Conservation (phyloP, 331 rosid genomes). For the Saraca asoca region DNA sequence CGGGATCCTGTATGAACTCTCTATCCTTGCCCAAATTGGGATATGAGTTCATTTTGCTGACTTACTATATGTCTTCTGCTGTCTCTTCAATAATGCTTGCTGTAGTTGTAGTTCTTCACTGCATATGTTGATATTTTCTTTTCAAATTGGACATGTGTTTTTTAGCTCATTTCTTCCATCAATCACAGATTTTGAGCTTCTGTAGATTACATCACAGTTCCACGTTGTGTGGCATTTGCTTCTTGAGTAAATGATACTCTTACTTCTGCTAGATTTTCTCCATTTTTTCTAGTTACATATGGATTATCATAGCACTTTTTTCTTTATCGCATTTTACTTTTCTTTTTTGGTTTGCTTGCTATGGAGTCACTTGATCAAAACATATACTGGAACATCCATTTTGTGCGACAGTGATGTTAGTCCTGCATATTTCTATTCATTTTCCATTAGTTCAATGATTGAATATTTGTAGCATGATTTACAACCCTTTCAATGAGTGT, state of each 20-base stretch:
- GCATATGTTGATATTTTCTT: too few species aligned
- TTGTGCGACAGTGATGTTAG: conserved; percentile 10
- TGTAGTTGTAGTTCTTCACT: not conserved
- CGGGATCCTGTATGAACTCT: conserved; percentile 69
- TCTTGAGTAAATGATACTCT: conserved; percentile 2
- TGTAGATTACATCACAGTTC: conserved; percentile 18
- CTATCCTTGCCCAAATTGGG: conserved; percentile 36
- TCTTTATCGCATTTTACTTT: conserved; percentile 14
- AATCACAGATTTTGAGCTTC: conserved; percentile 1
- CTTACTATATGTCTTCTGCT: conserved; percentile 11
- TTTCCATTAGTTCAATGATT: not conserved
- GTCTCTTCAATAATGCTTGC: conserved; percentile 3
- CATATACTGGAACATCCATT: conserved; percentile 19
- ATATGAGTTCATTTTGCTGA: conserved; percentile 16
- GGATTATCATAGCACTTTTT: conserved; percentile 8
- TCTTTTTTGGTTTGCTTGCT: conserved; percentile 24
- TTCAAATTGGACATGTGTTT: not conserved
- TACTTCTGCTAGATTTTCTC: conserved; percentile 12
- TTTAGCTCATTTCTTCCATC: conserved; percentile 16
- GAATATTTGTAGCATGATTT: conserved; percentile 7
- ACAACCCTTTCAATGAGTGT: conserved; percentile 8
- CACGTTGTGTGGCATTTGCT: conserved; percentile 19
- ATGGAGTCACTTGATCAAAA: conserved; percentile 14
- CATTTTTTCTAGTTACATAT: conserved; percentile 8
- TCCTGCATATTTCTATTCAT: conserved; percentile 4